Base-by-base conservation (phyloP, 805 yeast genomes). In the Pichia manshurica region DNA sequence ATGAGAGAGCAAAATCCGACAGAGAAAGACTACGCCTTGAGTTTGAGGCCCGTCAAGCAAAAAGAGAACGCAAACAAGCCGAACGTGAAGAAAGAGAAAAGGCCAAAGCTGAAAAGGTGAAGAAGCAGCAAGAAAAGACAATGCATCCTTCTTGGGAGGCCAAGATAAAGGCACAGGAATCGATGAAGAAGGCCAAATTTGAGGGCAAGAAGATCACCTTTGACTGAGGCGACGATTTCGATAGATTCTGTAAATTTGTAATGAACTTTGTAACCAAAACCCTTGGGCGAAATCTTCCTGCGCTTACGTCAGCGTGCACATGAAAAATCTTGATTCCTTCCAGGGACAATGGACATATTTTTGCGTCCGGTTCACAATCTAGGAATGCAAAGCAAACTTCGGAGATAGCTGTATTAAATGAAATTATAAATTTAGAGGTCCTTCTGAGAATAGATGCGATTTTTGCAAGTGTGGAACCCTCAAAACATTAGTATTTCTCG, bases 71-170 rank as follows among this genome's bases (percentile, higher is more conserved):
- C 39, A 82, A 75, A 59, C 76, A 73, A 20, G 56, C 58, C 45
- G 34, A 36, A 10, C 23, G 41, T 8, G 55, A 53, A 35, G 49
- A 48, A 31, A 49, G 46, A 32, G 57, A 48, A 9, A 46, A 29
- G 53, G 39, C 16, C 45, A 51, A 13, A 42, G 49, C 38, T 0
- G 56, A 49, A 25, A 53, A 50, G 42, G 31, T 32, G 28, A 43
- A 46, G 34, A 54, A 53, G 23, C 55, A 52, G 31, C 34, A 41
- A 23, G 56, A 55, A 23, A 46, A 34, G 37, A 46, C 44, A 15
- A 53, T 85, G 54, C 99, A 93, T 77, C 99, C 99, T n/a, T 93
- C 99, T 2, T 93, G 99, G 99, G 82, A 79, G 57, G 99, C 99
- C 20, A 87, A 86, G 70, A 80, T 77, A 69, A 67, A 76, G 53